Evolutionary conservation across 495 filamentous ascomycete genomes (phyloP).

Genomic region (Penicillium bovifimosum): DNA sequence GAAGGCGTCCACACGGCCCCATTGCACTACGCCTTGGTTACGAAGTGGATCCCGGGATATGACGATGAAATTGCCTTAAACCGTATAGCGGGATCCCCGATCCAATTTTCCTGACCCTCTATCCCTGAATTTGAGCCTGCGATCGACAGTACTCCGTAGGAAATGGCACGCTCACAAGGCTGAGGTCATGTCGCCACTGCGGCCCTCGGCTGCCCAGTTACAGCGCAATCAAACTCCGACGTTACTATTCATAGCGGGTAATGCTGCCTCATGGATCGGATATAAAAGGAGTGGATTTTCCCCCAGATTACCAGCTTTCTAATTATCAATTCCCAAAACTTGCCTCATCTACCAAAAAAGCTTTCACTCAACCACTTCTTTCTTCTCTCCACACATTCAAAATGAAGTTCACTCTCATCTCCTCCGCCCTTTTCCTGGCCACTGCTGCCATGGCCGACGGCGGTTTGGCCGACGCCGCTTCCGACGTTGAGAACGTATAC

Average conservation of each 20-base stretch:
- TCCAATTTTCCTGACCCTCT: background rate
- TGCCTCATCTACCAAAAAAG: background rate
- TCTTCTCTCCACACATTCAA: background rate
- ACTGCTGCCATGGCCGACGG: slow-evolving; percentile 16
- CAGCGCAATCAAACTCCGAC: slow-evolving; percentile 1
- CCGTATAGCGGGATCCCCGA: background rate
- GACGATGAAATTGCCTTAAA: slow-evolving; percentile 8
- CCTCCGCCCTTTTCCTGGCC: slow-evolving; percentile 24
- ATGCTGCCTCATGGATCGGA: background rate
- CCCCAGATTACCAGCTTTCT: slow-evolving; percentile 1
- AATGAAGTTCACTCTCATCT: slow-evolving; percentile 29
- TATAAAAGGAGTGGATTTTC: slow-evolving; percentile 1
- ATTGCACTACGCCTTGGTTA: background rate
- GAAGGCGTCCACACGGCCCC: background rate
- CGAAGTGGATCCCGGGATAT: slow-evolving; percentile 12
- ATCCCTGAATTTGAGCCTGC: background rate
- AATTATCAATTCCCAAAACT: background rate
- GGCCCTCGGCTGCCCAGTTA: background rate
- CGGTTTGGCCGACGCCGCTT: slow-evolving; percentile 12
- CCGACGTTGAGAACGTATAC: slow-evolving; percentile 7
- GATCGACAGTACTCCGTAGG: slow-evolving; percentile 9
- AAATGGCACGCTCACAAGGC: slow-evolving; percentile 6
- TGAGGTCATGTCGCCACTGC: slow-evolving; percentile 14
- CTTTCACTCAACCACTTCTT: background rate
- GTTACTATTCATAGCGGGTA: slow-evolving; percentile 16